Percentiles rank a stretch among this genome's conserved stretches.
phyloP scores from a whole-genome alignment of 2,329 filamentous ascomycete species.

The Pyrenophora teres region DNA sequence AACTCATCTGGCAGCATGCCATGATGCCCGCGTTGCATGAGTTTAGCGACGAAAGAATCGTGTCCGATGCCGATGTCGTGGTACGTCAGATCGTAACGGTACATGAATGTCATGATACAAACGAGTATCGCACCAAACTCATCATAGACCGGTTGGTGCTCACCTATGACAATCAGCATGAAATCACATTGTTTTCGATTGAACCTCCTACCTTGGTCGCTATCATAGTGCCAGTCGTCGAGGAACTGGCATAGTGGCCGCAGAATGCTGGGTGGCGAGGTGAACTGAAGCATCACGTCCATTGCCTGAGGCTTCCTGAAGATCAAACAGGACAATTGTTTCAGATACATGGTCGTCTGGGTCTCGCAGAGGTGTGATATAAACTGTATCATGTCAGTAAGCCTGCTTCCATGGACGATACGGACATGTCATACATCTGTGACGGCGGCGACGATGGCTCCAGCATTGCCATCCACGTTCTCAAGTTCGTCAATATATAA shows the following conservation, averaged over 20 bases:
- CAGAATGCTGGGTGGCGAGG: slow-evolving; percentile 70
- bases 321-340: slow-evolving; percentile 73
- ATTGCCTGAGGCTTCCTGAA: slow-evolving; percentile 72
- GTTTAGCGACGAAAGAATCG: slow-evolving; percentile 70
- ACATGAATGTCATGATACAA: slow-evolving; percentile 73
- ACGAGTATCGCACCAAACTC: slow-evolving; percentile 81
- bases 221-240: slow-evolving; percentile 80
- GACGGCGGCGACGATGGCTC: slow-evolving; percentile 76
- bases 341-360: slow-evolving; percentile 81
- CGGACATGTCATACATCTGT: slow-evolving; percentile 44
- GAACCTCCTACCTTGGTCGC: slow-evolving; percentile 65
- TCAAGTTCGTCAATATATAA: slow-evolving; percentile 81
- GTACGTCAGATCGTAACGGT: slow-evolving; percentile 70
- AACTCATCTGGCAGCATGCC: slow-evolving; percentile 64
- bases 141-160: slow-evolving; percentile 84
- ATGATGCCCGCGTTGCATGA: slow-evolving; percentile 65
- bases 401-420: background rate
- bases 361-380: slow-evolving; percentile 70
- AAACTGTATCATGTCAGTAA: slow-evolving; percentile 54
- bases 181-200: background rate
- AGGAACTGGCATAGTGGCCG: slow-evolving; percentile 75
- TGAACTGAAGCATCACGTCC: slow-evolving; percentile 77
- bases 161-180: slow-evolving; percentile 53
- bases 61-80: slow-evolving; percentile 67
- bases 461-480: slow-evolving; percentile 88